Evolutionary conservation across 2,329 filamentous ascomycete species (phyloP).

Genomic region (Coleophoma crateriformis): DNA sequence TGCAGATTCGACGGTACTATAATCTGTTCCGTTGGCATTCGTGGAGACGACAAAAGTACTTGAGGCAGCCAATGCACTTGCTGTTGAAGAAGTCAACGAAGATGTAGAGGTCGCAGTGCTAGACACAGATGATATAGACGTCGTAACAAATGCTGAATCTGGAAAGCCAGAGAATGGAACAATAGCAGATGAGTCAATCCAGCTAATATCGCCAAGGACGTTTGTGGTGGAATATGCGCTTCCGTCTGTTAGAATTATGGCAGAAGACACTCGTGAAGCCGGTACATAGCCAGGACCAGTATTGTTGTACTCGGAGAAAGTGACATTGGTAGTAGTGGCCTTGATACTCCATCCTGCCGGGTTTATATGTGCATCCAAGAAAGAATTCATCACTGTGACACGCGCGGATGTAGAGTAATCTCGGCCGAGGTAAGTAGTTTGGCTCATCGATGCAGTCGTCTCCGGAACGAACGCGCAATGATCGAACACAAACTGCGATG

Average conservation of each 20-base stretch:
- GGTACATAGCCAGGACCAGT: conserved; percentile 24
- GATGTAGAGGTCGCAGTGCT: conserved; percentile 18
- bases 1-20: conserved; percentile 34
- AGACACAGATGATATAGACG: conserved; percentile 2
- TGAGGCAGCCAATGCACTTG: neutral
- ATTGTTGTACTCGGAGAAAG: conserved; percentile 28
- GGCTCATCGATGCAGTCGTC: conserved; percentile 29
- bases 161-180: conserved; percentile 24
- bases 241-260: conserved; percentile 12
- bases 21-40: conserved; percentile 31
- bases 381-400: conserved; percentile 41
- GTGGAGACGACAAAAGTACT: conserved; percentile 23
- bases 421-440: conserved; percentile 41
- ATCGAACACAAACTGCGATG: conserved; percentile 47
- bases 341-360: conserved; percentile 37
- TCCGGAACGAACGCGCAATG: conserved; percentile 37
- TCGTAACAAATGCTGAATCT: conserved; percentile 19
- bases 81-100: neutral
- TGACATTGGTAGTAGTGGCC: conserved; percentile 19
- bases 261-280: conserved; percentile 16
- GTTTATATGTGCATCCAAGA: conserved; percentile 42
- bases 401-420: conserved; percentile 42
- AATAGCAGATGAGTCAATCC: conserved; percentile 25
- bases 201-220: conserved; percentile 25
- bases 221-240: conserved; percentile 14